Evolutionary conservation across 2,329 filamentous ascomycete species (phyloP), one percentile per base, ranked within the genome.

Genomic region (Dothideomycetidae sp.): DNA sequence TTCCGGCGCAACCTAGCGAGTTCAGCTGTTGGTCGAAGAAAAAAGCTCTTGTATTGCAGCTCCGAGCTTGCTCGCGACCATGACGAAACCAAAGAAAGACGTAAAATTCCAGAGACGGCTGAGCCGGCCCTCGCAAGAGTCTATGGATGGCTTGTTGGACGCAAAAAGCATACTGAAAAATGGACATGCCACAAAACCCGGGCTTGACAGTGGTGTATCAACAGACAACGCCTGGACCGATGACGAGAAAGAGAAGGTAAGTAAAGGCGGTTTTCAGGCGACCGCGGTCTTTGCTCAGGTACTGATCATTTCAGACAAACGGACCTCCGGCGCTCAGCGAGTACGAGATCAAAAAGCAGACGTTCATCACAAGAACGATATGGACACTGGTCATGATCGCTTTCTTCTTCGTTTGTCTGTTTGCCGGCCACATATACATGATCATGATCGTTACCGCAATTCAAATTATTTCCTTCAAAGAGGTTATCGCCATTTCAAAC

Each of bases 341-440:
- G 44, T 94, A 92, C 59, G 85, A 96, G 57, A 96, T 96, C 74
- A 98, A 98, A 64, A 94, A 93, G 66, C 80, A 85, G 59, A 93
- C 90, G 58, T 96, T 98, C 67, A 81, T 94, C 53, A 93, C 85
- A 28, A 78, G 90, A 53, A 88, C 88, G 38, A 84, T 94, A 68
- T 98, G 90, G 90, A 94, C 84, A 3, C 78, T 98, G 46, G 78
- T 93, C 62, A 98, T 98, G 90, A 93, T 98, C 51, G 81, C 68
- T 38, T 72, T 75, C 53, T 98, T 98, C 71, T 94, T 96, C 62
- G 71, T 74, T 40, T 75, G 83, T 46, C 81, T 98, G 61, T 92
- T 94, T 64, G 83, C 86, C 53, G 90, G 90, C 44, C 90, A 98
- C 63, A 85, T 98, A 58, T 98, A 96, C 67, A 81, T 98, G 57